Base-by-base conservation (phyloP, 768 basidiomycete species). In the Kwoniella dendrophila region DNA sequence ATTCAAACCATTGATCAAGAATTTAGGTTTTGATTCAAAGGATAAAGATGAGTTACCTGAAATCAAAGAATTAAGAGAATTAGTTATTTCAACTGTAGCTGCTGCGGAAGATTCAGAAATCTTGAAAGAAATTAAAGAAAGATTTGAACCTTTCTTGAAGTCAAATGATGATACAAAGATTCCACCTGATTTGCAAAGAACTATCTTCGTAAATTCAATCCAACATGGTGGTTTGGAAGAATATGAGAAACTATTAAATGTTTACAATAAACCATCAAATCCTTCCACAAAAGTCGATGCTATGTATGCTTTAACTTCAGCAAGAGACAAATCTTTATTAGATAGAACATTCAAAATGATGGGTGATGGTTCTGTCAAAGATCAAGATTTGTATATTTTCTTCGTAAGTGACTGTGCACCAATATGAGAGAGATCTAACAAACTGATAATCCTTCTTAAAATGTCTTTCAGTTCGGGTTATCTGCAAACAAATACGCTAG, bases 111-210 rank as follows among this genome's bases (percentile, higher is more conserved):
- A 80, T 26, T 53, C 70, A 7, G 73, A 72, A 62, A 88, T 90
- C n/a, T 78, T 95, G 66, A 81, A 84, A 48, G 89, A 91, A 73
- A 81, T 95, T 52, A 81, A 83, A 68, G 79, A 80, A 26, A 87
- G 90, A 57, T 97, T 96, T 82, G 80, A 82, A 34, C 80, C 84
- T 29, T 91, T 87, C 75, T 77, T 88, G 69, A 83, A 85, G 62
- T 89, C 86, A 14, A 85, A 85, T 7, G 89, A 95, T 72, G 85
- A 88, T 69, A 87, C 87, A 0, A 82, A 79, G 55, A 90, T 98
- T 67, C 90, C 91, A 6, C 84, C 86, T 27, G 94, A 97, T 80
- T 79, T 98, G 47, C 84, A 88, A 67, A 72, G 81, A 29, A 79
- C 83, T 41, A 85, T 85, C 41, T 77, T 69, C 44, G 36, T 59